Conservation (phyloP, 73 alveolate species). For the Breviolum minutum region DNA sequence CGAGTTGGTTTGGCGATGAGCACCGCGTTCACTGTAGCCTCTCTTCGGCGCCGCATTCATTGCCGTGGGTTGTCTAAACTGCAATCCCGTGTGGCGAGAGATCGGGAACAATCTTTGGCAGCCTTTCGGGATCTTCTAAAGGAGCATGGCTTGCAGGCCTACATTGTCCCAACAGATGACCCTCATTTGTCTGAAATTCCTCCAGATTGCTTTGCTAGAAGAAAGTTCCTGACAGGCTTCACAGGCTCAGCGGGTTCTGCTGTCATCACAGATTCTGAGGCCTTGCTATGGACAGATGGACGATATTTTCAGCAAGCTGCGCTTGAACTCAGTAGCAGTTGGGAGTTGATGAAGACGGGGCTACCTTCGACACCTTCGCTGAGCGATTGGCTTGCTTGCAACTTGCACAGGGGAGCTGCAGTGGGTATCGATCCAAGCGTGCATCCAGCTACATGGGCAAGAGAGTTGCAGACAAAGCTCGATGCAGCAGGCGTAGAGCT, state of each 20-base stretch:
- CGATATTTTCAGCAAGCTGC: constrained; percentile 99
- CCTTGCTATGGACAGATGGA: constrained; percentile 99
- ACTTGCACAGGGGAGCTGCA: constrained; percentile 3
- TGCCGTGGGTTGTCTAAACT: neutral
- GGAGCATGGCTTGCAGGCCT: neutral
- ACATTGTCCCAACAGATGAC: constrained; percentile 28
- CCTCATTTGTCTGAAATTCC: constrained; percentile 32
- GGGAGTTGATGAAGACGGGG: constrained; percentile 96
- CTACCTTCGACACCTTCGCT: neutral
- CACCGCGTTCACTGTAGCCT: neutral
- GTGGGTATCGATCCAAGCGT: constrained; percentile 63
- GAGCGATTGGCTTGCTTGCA: constrained; percentile 9
- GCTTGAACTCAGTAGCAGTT: constrained; percentile 98
- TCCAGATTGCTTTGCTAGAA: neutral
- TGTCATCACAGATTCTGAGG: constrained; percentile 85
- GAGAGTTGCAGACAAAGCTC: constrained; percentile 25
- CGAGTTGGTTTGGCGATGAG: neutral
- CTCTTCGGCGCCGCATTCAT: neutral
- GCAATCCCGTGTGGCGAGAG: neutral
- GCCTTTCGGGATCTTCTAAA: neutral
- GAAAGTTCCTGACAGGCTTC: constrained; percentile 38
- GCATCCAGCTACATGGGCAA: constrained; percentile 9
- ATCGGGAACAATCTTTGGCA: neutral
- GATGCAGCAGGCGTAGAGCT: neutral
- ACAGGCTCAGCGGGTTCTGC: constrained; percentile 43